Conservation (phyloP, 768 basidiomycete species). For the Panellus pusillus region DNA sequence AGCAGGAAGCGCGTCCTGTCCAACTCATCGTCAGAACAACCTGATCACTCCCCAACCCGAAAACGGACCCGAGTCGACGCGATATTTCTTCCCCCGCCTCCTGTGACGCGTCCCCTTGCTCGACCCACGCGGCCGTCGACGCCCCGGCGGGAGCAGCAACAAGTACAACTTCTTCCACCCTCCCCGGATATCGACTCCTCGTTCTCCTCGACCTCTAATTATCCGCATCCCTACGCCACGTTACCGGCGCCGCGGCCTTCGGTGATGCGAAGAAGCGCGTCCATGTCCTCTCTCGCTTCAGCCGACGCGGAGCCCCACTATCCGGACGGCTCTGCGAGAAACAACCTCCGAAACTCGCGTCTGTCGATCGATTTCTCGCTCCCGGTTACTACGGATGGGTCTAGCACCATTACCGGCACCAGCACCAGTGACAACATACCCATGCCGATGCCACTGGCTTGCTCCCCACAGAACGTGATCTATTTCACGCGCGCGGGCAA, state of each 20-base stretch:
- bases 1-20: too few species aligned
- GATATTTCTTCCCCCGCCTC: too few species aligned
- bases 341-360: slow-evolving; percentile 34
- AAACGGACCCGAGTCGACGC: too few species aligned
- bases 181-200: too few species aligned
- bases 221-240: not conserved
- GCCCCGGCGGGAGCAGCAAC: too few species aligned
- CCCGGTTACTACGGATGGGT: slow-evolving; percentile 14
- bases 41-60: too few species aligned
- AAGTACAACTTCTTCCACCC: too few species aligned
- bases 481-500: slow-evolving; percentile 53
- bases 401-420: not conserved
- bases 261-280: slow-evolving; percentile 35
- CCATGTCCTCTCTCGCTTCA: slow-evolving; percentile 28
- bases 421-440: too few species aligned
- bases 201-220: too few species aligned
- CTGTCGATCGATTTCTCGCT: slow-evolving; percentile 34
- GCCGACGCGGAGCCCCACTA: slow-evolving; percentile 24
- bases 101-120: too few species aligned
- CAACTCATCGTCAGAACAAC: too few species aligned
- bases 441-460: slow-evolving; percentile 32
- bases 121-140: too few species aligned
- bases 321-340: slow-evolving; percentile 36
- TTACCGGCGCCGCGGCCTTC: slow-evolving; percentile 23
- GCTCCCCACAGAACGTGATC: slow-evolving; percentile 44